phyloP scores from a whole-genome alignment of 2,329 filamentous ascomycete species.

The Aspergillus sergii region DNA sequence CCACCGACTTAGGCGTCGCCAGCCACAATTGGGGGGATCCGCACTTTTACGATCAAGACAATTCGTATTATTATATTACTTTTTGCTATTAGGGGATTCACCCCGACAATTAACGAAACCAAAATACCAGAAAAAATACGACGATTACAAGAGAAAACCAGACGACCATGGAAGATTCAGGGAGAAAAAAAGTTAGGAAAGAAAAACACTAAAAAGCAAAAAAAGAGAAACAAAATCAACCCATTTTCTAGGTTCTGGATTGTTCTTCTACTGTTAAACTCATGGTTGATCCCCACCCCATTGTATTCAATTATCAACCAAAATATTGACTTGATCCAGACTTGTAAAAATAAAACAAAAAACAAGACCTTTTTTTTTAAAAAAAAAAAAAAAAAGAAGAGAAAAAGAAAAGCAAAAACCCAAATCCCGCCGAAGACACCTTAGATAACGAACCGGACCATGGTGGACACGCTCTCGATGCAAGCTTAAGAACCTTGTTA shows the following conservation, averaged over 20 bases:
- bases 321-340: not conserved
- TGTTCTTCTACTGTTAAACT: not conserved
- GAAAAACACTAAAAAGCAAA: not conserved
- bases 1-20: conserved; percentile 18
- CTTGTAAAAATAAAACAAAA: not conserved
- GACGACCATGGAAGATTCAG: not conserved
- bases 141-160: not conserved
- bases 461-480: not conserved
- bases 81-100: conserved; percentile 6
- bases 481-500: not conserved
- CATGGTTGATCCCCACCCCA: not conserved
- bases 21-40: conserved; percentile 18
- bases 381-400: not conserved
- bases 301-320: not conserved
- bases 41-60: conserved; percentile 11
- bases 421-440: not conserved
- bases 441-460: not conserved
- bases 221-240: not conserved
- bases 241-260: not conserved
- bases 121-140: not conserved
- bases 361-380: not conserved
- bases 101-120: not conserved
- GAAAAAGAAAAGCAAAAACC: not conserved
- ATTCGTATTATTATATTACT: conserved; percentile 5
- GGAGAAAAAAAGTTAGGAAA: not conserved